Conservation (phyloP, 768 basidiomycete genomes). For the Mycena maculata region DNA sequence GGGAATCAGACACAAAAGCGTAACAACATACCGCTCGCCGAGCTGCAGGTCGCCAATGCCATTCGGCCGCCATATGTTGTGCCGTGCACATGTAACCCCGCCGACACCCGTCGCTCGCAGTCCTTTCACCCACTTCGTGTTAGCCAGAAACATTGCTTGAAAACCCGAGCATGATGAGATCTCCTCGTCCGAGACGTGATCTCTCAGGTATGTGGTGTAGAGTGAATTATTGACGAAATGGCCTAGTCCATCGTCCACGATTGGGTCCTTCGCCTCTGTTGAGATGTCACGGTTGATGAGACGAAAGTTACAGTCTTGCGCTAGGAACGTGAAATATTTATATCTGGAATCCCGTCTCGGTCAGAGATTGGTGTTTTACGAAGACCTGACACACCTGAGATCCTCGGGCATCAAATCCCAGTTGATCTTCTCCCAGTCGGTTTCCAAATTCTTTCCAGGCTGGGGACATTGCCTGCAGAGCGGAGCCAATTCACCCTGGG, state of each 20-base stretch:
- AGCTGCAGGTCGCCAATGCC: too few species aligned
- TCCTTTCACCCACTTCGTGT: too few species aligned
- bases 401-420: conserved; percentile 9
- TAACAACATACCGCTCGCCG: too few species aligned
- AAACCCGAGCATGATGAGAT: too few species aligned
- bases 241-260: background rate
- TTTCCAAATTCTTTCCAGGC: background rate
- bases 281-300: background rate
- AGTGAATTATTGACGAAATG: background rate
- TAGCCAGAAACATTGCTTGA: too few species aligned
- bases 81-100: too few species aligned
- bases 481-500: background rate
- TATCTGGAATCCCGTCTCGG: background rate
- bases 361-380: background rate
- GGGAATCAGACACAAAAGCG: too few species aligned
- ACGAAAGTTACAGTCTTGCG: conserved; percentile 5
- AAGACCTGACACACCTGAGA: background rate
- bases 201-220: background rate
- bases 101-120: too few species aligned
- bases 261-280: background rate
- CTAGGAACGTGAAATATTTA: background rate
- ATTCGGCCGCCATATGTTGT: too few species aligned
- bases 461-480: background rate
- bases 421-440: background rate
- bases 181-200: background rate